These are phyloP conservation scores for Arthrobotrys megalospora DNA, from an alignment of 2,329 filamentous ascomycete species.

Conservation along the genomic window DNA sequence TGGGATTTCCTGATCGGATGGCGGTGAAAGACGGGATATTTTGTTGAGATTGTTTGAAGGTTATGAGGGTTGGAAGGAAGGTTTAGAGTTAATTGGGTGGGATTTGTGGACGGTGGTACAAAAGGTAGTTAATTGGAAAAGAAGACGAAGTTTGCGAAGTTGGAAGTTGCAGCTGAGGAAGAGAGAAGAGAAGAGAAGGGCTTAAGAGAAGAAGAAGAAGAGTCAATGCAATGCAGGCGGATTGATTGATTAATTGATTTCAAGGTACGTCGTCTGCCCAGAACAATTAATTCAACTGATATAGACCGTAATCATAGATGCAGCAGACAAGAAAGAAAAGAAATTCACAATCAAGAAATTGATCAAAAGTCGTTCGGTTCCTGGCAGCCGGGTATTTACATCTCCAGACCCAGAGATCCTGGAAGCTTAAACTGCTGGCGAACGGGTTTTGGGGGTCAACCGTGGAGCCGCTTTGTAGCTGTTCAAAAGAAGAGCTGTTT, in stretches of 20 bases:
- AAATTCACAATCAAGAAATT: constrained; percentile 35
- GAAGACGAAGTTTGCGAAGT: constrained; percentile 19
- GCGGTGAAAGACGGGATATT: background rate
- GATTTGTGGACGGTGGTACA: constrained; percentile 37
- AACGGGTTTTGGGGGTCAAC: background rate
- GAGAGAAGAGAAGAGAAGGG: constrained; percentile 17
- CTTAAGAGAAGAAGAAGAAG: constrained; percentile 6
- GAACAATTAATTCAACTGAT: constrained; percentile 20
- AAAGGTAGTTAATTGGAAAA: constrained; percentile 6
- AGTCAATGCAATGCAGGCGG: too few species aligned
- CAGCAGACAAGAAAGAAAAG: constrained; percentile 7
- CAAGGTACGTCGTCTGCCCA: background rate
- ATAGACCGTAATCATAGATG: background rate
- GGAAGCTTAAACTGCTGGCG: constrained; percentile 21
- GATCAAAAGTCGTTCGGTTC: constrained; percentile 36
- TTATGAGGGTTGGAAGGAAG: background rate
- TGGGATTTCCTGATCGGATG: constrained; percentile 12
- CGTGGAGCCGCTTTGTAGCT: constrained; percentile 12
- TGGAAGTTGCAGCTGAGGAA: constrained; percentile 4
- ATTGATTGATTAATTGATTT: background rate
- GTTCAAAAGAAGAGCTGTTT: constrained; percentile 37
- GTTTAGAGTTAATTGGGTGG: constrained; percentile 23
- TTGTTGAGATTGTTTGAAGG: constrained; percentile 9
- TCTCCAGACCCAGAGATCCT: constrained; percentile 30
- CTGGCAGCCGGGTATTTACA: constrained; percentile 59